Evolutionary conservation across 768 basidiomycete genomes (phyloP).

Genomic region (Tylopilus subfusipes): DNA sequence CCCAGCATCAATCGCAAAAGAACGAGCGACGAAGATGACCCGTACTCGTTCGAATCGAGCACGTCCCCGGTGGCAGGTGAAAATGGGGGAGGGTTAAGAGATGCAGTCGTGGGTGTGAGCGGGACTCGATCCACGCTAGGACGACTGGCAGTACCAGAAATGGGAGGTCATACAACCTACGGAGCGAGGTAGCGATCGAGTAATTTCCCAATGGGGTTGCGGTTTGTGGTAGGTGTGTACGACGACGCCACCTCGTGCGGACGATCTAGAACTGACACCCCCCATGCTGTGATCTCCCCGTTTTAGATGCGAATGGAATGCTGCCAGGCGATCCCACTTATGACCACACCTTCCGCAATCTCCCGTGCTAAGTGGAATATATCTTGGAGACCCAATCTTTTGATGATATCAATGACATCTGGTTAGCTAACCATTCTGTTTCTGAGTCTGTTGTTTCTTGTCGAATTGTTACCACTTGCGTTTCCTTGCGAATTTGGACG

Average conservation of each 20-base stretch:
- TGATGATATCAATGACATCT: constrained; percentile 13
- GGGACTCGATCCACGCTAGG: constrained; percentile 3
- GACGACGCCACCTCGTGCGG: neutral
- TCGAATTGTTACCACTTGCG: neutral
- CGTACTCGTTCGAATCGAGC: constrained; percentile 12
- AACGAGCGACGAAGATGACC: constrained; percentile 7
- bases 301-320: constrained; percentile 10
- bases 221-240: constrained; percentile 13
- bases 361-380: constrained; percentile 1
- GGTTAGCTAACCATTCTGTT: neutral
- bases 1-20: constrained; percentile 59
- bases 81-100: constrained; percentile 5
- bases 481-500: neutral
- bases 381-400: neutral
- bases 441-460: neutral
- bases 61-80: constrained; percentile 8
- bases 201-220: neutral
- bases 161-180: neutral
- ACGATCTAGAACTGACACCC: constrained; percentile 2
- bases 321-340: neutral
- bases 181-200: constrained; percentile 14
- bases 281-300: neutral
- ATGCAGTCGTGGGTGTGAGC: neutral
- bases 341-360: neutral
- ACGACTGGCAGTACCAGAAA: constrained; percentile 9